Base-by-base conservation (phyloP, 345 rosid genomes). In the Mallotus nudiflorus region DNA sequence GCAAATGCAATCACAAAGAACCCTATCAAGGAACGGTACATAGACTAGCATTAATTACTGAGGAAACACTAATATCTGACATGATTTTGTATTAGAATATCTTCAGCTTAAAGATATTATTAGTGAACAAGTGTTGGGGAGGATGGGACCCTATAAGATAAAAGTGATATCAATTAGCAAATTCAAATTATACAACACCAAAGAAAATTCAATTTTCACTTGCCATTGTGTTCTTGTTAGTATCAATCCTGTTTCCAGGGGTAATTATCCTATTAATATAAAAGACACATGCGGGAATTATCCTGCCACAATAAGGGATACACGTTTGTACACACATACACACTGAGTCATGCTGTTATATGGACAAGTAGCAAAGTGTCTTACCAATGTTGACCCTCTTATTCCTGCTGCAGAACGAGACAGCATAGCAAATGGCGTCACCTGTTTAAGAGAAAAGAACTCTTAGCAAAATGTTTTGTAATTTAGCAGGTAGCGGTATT, bases 371-470 rank as follows among this genome's bases (percentile, higher is more conserved):
- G n/a, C n/a, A n/a, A 12, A 42, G 46, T 42, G 46, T 9, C 82
- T 81, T 89, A 95, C 98, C 97, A 95, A 61, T 66, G 98, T 85
- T 62, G 96, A 85, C 71, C 99, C 98, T 81, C 97, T 86, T 56
- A 92, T 95, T 80, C 99, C 98, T 19, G 98, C 98, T 44, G 97
- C 88, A 66, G 94, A 75, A 42, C 98, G 91, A 48, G 98, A 95
- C 52, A 95, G 87, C 98, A 95, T 90, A 35, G 99, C 97, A 80
- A 88, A 92, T 68, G 96, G 97, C 2, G 98, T 95, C 66, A 90
- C 90, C 99, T 95, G 77, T 60, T 81, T 73, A 51, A 66, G 49
- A 20, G 69, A 13, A 20, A 35, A 56, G 33, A 15, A 66, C 9
- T 49, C 20, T 46, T 35, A 48, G 57, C 29, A 56, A 33, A 46